Evolutionary conservation across 73 alveolate genomes (phyloP).

Genomic region (Durusdinium trenchii): DNA sequence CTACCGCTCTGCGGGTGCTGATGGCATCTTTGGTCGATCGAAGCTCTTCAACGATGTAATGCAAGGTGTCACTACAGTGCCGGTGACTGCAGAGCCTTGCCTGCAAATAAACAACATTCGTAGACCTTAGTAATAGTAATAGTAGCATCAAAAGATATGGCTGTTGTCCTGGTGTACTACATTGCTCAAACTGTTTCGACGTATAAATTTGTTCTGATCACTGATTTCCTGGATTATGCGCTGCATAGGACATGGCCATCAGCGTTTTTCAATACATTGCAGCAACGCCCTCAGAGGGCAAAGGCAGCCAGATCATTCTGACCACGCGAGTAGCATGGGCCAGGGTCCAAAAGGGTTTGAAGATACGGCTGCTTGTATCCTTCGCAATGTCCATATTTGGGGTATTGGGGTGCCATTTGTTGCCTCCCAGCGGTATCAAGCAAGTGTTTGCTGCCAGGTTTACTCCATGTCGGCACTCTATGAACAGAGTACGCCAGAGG

Average conservation of each 20-base stretch:
- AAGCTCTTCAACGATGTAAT: conserved; percentile 22
- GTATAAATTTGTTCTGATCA: too few relatives aligned
- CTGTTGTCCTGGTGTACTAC: too few relatives aligned
- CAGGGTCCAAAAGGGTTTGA: too few relatives aligned
- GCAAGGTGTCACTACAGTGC: background rate
- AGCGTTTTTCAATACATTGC: conserved; percentile 13
- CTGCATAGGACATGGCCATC: background rate
- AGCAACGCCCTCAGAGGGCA: background rate
- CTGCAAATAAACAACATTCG: background rate
- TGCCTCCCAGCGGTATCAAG: too few relatives aligned
- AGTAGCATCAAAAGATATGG: too few relatives aligned
- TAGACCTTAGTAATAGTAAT: background rate
- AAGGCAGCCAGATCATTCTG: too few relatives aligned
- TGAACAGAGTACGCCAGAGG: conserved; percentile 49
- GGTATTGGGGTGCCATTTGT: too few relatives aligned
- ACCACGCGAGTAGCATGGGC: too few relatives aligned
- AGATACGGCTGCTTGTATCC: too few relatives aligned
- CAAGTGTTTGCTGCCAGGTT: background rate
- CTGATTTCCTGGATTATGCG: too few relatives aligned
- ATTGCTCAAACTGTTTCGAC: too few relatives aligned
- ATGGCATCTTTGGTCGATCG: conserved; percentile 20
- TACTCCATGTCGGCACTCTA: conserved; percentile 14
- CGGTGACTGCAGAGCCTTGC: background rate
- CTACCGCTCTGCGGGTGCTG: conserved; percentile 27
- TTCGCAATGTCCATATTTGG: too few relatives aligned